Conservation (phyloP, 495 filamentous ascomycete genomes). For the Massariosphaeria phaeospora region DNA sequence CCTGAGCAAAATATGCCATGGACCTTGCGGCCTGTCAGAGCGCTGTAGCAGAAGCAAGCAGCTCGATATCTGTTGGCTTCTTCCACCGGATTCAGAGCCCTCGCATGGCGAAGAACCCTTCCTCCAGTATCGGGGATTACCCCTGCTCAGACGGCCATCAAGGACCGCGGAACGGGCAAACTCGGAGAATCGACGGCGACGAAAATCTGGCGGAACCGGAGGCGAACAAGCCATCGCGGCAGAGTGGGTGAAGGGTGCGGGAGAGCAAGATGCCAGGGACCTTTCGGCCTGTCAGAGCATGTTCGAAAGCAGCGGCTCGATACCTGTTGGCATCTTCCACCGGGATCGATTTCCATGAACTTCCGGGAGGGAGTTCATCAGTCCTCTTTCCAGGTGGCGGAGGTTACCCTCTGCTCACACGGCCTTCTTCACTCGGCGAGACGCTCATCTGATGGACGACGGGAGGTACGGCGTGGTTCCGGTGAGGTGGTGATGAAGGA, state of each 20-base stretch:
- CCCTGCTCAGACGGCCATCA: too few species aligned
- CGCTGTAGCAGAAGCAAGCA: not conserved
- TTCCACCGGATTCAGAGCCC: not conserved
- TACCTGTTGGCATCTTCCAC: constrained; percentile 3
- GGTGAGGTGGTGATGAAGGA: too few species aligned
- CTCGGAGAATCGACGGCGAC: too few species aligned
- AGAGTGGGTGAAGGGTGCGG: too few species aligned
- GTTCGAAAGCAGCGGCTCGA: not conserved
- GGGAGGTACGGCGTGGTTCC: too few species aligned
- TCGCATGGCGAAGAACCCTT: too few species aligned
- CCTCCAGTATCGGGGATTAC: too few species aligned
- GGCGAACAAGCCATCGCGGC: too few species aligned
- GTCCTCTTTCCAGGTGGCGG: not conserved
- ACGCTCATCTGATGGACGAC: too few species aligned
- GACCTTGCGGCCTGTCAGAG: constrained; percentile 4
- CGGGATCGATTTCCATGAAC: not conserved
- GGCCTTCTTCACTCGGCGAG: not conserved
- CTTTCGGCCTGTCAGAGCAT: constrained; percentile 2
- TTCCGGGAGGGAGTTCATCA: not conserved
- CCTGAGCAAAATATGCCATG: constrained; percentile 1
- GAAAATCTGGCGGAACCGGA: too few species aligned
- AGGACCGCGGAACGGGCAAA: too few species aligned
- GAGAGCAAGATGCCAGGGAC: constrained; percentile 7
- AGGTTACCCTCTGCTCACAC: constrained; percentile 1
- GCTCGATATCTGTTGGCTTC: constrained; percentile 5